Evolutionary conservation across 2,329 filamentous ascomycete genomes (phyloP), one percentile per base, ranked within the genome.

Genomic region (Aphanocladium album): DNA sequence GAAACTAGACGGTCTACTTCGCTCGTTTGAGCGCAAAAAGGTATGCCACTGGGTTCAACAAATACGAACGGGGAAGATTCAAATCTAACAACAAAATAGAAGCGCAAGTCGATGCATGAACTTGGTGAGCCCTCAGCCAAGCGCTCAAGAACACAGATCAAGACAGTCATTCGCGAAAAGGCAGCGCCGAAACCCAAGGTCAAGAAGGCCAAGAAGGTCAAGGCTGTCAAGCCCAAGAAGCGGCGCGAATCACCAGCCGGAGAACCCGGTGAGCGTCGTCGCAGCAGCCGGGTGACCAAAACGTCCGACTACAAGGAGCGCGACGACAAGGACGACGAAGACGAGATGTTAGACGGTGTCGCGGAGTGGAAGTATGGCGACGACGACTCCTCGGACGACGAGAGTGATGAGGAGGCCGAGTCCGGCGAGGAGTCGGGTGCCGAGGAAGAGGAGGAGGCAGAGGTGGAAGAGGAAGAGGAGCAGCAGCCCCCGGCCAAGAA

Each of bases 21-120:
- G 80, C 68, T 77, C 78, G 0, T 69, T 92, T 50, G 90, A 97
- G 62, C 86, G 87, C 67, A 87, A 96, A 72, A 91, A 88, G 79
- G 83, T 84, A 74, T 56, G 74, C 66, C 23, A 19, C 1, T 9
- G 27, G 17, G 23, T 12, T 19, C 25, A 3, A 14, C 6, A 33
- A 41, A 12, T 12, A 53, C n/a, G n/a, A 8, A 27, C 41, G 50
- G 65, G 55, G 64, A 27, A 12, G 19, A 50, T 7, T n/a, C 14
- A 11, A 50, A 27, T 16, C 45, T 57, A 41, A 57, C 55, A n/a
- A 27, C 72, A 74, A 63, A 73, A 67, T 66, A 86, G 83, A 86
- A 86, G 69, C 81, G 83, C 56, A 85, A 84, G 70, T 80, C 80
- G 3, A 72, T 72, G 50, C 77, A 83, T 50, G 83, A 85, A 49